Base-by-base conservation (phyloP, 1,284 basidiomycete genomes). In the Vanrija pseudolonga region DNA sequence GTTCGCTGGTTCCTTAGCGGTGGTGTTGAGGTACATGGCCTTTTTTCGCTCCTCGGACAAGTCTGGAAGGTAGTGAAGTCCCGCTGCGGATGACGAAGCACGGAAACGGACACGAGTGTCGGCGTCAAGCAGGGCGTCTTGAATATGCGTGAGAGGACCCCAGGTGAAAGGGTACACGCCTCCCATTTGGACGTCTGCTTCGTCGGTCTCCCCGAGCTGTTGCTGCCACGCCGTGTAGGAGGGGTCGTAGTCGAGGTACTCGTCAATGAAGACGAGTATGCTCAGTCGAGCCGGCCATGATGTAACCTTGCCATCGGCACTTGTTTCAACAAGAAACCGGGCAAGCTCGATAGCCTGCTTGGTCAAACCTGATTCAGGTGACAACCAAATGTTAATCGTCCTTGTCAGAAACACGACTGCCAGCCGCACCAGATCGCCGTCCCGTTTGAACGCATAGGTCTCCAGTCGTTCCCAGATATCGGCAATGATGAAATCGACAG, bases 71-170 rank as follows among this genome's bases (percentile, higher is more conserved):
- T 69, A 68, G 53, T 68, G 59, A 2, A 70, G 32, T 2, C 49
- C 77, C 3, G 88, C 83, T 26, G 82, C 83, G 6, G 84, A 79
- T 3, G 82, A 76, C 2, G 88, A 86, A 1, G 83, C 83, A 20
- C 89, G 85, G 63, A 91, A 88, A 6, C 94, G 86, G 32, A 96
- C 86, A 22, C 92, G 84, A n/a, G 88, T 84, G 70, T 98, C 94
- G 43, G 77, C 71, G 71, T 97, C 94, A 22, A 81, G 80, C 56
- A 89, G 67, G 15, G 66, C 67, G 7, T 81, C 81, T 37, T 90
- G 76, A 45, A 87, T 69, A 19, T 71, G 70, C n/a, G 74, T 61
- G n/a, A 66, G 24, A 14, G 71, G 62, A 8, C 55, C 57, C 26
- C 43, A 45, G 6, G n/a, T 18, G 32, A 48, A 22, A 2, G 47